Evolutionary conservation across 2,329 filamentous ascomycete species (phyloP).

Genomic region (Erysiphe pulchra): DNA sequence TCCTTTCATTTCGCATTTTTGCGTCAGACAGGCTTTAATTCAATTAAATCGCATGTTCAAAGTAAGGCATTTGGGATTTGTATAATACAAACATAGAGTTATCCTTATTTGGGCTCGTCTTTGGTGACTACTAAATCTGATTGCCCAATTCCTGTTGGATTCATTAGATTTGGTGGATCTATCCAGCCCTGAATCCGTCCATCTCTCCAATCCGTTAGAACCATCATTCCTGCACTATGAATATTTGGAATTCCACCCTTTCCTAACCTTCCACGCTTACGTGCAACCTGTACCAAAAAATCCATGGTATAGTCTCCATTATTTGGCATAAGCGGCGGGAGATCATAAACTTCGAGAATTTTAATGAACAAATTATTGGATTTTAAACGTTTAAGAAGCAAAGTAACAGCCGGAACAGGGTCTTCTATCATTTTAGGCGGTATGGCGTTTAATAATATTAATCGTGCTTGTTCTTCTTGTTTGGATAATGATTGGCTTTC

Average conservation of each 20-base stretch:
- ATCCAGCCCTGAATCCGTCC: slow-evolving; percentile 85
- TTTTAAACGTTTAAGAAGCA: slow-evolving; percentile 57
- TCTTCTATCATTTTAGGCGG: slow-evolving; percentile 89
- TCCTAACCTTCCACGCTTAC: slow-evolving; percentile 72
- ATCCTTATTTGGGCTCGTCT: too few species aligned
- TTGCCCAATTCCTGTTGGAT: too few species aligned
- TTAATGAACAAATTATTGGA: slow-evolving; percentile 52
- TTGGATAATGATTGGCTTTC: slow-evolving; percentile 24
- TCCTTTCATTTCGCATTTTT: too few species aligned
- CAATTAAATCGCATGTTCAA: too few species aligned
- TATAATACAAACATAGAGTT: too few species aligned
- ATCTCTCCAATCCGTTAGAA: slow-evolving; percentile 92
- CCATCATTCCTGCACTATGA: slow-evolving; percentile 64
- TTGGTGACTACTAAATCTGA: too few species aligned
- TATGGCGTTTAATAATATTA: slow-evolving; percentile 73
- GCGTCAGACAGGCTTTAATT: too few species aligned
- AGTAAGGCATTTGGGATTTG: too few species aligned
- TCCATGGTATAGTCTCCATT: slow-evolving; percentile 62
- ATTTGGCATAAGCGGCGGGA: slow-evolving; percentile 48
- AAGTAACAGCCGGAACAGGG: slow-evolving; percentile 60
- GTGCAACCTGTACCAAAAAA: slow-evolving; percentile 82
- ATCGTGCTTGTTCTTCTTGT: slow-evolving; percentile 53
- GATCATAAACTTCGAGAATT: slow-evolving; percentile 59
- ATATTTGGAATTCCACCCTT: slow-evolving; percentile 80
- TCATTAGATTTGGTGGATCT: slow-evolving; percentile 37